Percentiles rank a stretch among this genome's conserved stretches.
Conservation (phyloP, 1,284 basidiomycete genomes). For the Tylopilus sp. region DNA sequence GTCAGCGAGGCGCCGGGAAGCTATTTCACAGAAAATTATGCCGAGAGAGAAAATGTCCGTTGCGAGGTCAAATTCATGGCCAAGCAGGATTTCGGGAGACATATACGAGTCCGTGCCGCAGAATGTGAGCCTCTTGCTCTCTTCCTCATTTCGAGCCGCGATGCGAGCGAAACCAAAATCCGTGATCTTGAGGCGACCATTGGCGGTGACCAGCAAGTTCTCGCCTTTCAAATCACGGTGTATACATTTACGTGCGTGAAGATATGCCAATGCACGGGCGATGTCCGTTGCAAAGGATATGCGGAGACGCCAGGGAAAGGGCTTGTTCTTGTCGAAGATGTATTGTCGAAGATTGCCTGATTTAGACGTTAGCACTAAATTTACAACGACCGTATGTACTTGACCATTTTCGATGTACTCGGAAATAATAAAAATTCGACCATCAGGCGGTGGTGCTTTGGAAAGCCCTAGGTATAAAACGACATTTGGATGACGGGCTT, state of each 20-base stretch:
- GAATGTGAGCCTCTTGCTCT: conserved; percentile 87
- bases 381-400: not conserved
- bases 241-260: conserved; percentile 88
- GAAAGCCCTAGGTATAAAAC: conserved; percentile 93
- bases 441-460: conserved; percentile 76
- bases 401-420: conserved; percentile 80
- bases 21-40: conserved; percentile 92
- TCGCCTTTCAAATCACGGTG: conserved; percentile 93
- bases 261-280: conserved; percentile 89
- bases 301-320: conserved; percentile 86
- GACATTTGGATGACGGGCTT: conserved; percentile 87
- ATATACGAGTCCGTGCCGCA: conserved; percentile 95
- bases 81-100: conserved; percentile 91
- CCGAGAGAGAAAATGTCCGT: conserved; percentile 95
- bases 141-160: conserved; percentile 85
- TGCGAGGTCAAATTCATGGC: conserved; percentile 86
- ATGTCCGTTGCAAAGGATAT: conserved; percentile 94
- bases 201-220: conserved; percentile 90
- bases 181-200: conserved; percentile 92
- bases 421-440: conserved; percentile 83
- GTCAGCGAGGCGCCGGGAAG: conserved; percentile 80
- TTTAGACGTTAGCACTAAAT: conserved; percentile 7
- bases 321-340: conserved; percentile 73
- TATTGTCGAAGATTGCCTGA: conserved; percentile 78
- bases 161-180: conserved; percentile 96